These are phyloP conservation scores for Aspergillus funiculosus DNA, from an alignment of 495 filamentous ascomycete species.

Conservation along the genomic window DNA sequence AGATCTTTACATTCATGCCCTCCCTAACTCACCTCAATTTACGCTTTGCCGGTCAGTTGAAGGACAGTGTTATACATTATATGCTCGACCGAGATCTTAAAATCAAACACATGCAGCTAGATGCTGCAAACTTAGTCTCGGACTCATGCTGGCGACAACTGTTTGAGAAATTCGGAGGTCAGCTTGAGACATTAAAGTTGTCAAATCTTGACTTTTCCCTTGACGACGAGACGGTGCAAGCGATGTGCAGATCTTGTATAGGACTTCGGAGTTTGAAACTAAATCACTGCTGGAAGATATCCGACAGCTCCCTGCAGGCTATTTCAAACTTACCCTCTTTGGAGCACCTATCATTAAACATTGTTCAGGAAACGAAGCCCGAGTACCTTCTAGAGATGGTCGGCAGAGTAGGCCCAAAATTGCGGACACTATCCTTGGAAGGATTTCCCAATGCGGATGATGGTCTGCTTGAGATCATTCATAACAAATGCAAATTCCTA, in stretches of 20 bases:
- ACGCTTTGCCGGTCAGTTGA: slow-evolving; percentile 79
- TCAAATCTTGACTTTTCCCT: slow-evolving; percentile 64
- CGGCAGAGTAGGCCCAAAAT: slow-evolving; percentile 47
- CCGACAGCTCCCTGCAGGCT: slow-evolving; percentile 39
- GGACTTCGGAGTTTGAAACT: slow-evolving; percentile 70
- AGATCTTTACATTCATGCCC: slow-evolving; percentile 72
- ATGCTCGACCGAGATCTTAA: slow-evolving; percentile 61
- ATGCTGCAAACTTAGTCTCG: slow-evolving; percentile 73
- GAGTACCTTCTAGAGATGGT: slow-evolving; percentile 57
- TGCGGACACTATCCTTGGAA: slow-evolving; percentile 69
- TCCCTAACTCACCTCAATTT: slow-evolving; percentile 62
- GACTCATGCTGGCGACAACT: slow-evolving; percentile 64
- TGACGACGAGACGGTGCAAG: slow-evolving; percentile 57
- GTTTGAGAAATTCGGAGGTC: slow-evolving; percentile 53
- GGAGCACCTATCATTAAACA: slow-evolving; percentile 65
- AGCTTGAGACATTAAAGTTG: slow-evolving; percentile 62
- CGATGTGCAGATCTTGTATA: slow-evolving; percentile 53
- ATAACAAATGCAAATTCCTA: slow-evolving; percentile 60
- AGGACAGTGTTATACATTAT: slow-evolving; percentile 73
- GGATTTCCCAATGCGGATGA: slow-evolving; percentile 54
- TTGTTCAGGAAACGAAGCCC: slow-evolving; percentile 50
- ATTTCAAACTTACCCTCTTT: slow-evolving; percentile 56
- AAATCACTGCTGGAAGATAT: slow-evolving; percentile 49
- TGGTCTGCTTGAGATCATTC: slow-evolving; percentile 56
- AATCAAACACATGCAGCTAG: slow-evolving; percentile 59